Base-by-base conservation (phyloP, 306 rosid genomes). In the Quercus glauca region DNA sequence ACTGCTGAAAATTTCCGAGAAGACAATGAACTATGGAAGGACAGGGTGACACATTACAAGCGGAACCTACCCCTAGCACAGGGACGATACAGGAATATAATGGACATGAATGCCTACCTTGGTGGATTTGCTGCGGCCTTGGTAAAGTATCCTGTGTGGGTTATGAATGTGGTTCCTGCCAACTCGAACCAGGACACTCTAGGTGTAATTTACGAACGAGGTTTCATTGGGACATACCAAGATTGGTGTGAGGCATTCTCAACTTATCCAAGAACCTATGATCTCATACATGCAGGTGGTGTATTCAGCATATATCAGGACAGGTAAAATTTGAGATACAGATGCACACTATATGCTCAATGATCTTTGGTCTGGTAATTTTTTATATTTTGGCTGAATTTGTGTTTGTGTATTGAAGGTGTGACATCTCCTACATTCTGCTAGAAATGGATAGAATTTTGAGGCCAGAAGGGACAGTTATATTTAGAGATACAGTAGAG, bases 201-300 rank as follows among this genome's bases (percentile, higher is more conserved):
- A 0, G 99, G 98, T 35, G 83, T 81, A 71, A 90, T 96, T n/a
- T 96, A 82, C 51, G 99, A 93, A 83, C 85, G 98, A 25, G 99
- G 99, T 5, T 59, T 96, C 23, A 96, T 93, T 20, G 99, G 99
- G 57, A 79, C 98, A 29, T 96, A 96, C 84, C 96, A 93, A 65
- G 93, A 96, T 43, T 90, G 99, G 98, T 96, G 98, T 0, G 98
- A 96, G 85, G 99, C 94, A 52, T 90, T 95, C 85, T 93, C 99
- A 12, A 93, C 98, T 1, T 93, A 93, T 77, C 99, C 99, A 20
- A 89, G 98, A 83, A 96, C 99, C 3, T 96, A 96, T 51, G 98
- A 96, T 85, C 92, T 96, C 83, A 93, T 91, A 64, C 99, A 96
- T 74, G 99, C 99, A 12, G 69, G 83, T 6, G 89, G 86, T 58